Evolutionary conservation across 768 basidiomycete genomes (phyloP).

Genomic region (Mycena sanguinolenta): DNA sequence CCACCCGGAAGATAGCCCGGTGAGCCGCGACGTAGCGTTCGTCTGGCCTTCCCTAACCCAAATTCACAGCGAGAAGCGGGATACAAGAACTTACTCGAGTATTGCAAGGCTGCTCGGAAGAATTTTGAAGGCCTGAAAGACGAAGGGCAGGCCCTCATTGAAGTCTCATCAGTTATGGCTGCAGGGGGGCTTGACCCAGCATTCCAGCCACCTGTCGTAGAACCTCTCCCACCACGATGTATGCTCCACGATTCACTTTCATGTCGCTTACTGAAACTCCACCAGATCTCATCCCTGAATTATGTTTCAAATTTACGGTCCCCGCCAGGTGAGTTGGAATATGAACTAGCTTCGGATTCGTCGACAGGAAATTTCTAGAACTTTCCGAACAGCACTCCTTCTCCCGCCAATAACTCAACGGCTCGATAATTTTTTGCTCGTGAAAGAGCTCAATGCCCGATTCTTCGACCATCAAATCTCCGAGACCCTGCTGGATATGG

Average conservation of each 20-base stretch:
- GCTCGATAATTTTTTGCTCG: constrained; percentile 81
- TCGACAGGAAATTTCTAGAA: constrained; percentile 54
- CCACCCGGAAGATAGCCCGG: constrained; percentile 73
- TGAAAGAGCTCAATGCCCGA: constrained; percentile 82
- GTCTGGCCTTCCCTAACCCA: constrained; percentile 13
- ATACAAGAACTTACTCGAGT: constrained; percentile 75
- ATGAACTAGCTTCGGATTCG: constrained; percentile 3
- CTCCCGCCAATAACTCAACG: constrained; percentile 81
- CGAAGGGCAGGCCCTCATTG: constrained; percentile 78
- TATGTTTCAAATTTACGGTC: constrained; percentile 78
- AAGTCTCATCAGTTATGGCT: constrained; percentile 68
- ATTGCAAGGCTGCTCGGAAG: constrained; percentile 72
- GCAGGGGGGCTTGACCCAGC: constrained; percentile 71
- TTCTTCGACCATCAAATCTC: constrained; percentile 74
- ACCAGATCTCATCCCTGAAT: constrained; percentile 87
- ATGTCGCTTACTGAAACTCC: constrained; percentile 11
- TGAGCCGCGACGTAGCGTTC: constrained; percentile 51
- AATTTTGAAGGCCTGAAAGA: constrained; percentile 73
- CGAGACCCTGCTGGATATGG: constrained; percentile 72
- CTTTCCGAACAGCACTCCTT: constrained; percentile 74
- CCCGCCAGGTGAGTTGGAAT: constrained; percentile 71
- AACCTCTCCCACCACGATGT: constrained; percentile 71
- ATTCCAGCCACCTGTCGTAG: constrained; percentile 54
- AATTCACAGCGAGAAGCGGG: constrained; percentile 66
- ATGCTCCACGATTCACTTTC: constrained; percentile 38